Evolutionary conservation across 192 early-diverging fungal genomes (phyloP).

Genomic region (Glomus cerebriforme): DNA sequence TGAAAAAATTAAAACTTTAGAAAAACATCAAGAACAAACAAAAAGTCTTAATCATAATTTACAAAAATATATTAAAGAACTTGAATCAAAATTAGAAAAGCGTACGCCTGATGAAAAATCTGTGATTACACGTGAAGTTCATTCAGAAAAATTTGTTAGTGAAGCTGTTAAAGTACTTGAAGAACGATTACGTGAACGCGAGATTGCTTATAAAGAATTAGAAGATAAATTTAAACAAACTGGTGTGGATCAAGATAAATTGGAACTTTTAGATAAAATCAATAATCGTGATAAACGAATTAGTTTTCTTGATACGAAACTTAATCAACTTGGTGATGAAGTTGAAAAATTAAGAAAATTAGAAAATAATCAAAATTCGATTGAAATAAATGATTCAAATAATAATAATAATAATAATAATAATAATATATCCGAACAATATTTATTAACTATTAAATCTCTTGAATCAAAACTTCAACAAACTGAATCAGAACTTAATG

Average conservation of each 20-base stretch:
- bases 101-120: neutral
- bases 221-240: constrained; percentile 1
- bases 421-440: neutral
- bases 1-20: constrained; percentile 37
- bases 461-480: constrained; percentile 17
- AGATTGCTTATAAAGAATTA: neutral
- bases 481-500: neutral
- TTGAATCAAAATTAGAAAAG: constrained; percentile 9
- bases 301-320: neutral
- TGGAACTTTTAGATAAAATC: neutral
- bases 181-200: neutral
- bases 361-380: neutral
- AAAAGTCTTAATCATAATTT: neutral
- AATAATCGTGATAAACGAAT: neutral
- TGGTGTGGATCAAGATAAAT: neutral
- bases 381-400: too few relatives aligned
- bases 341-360: neutral
- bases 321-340: neutral
- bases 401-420: too few relatives aligned
- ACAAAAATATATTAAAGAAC: constrained; percentile 21
- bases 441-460: neutral
- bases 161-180: neutral
- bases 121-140: neutral
- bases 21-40: constrained; percentile 1
- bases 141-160: constrained; percentile 2